phyloP scores from a whole-genome alignment of 1,284 basidiomycete genomes.

The Ustilago sp. region DNA sequence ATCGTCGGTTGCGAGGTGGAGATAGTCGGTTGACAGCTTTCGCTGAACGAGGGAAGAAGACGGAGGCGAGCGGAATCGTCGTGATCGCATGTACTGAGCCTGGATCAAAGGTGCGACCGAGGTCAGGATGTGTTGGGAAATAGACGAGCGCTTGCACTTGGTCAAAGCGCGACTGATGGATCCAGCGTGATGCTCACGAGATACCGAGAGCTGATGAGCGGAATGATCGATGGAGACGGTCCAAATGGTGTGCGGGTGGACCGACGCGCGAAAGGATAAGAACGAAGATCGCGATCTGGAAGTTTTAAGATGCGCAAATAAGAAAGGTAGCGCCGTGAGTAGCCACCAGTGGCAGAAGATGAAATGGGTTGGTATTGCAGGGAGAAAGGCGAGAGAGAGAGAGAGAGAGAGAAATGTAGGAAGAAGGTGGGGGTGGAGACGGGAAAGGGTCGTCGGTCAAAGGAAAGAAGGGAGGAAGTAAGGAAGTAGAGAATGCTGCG shows the following conservation, averaged over 20 bases:
- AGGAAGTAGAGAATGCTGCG: neutral
- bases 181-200: neutral
- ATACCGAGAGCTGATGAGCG: neutral
- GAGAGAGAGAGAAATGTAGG: neutral
- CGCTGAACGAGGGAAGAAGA: neutral
- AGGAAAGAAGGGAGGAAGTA: neutral
- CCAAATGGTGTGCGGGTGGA: neutral
- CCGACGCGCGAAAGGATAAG: neutral
- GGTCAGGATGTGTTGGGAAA: neutral
- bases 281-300: neutral
- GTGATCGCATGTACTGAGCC: neutral
- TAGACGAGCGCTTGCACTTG: neutral
- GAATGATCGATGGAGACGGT: neutral
- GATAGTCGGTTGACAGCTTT: neutral
- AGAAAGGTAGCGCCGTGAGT: neutral
- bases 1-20: neutral
- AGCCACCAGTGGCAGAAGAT: slow-evolving; percentile 16
- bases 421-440: slow-evolving; percentile 8
- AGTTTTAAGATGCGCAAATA: neutral
- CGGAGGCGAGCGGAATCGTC: neutral
- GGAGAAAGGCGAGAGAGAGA: neutral
- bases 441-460: slow-evolving; percentile 1
- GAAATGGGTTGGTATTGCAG: neutral
- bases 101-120: neutral
- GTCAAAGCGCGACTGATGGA: neutral